Evolutionary conservation across 1,139 yeast genomes (phyloP).

Genomic region (Spathaspora sp.): DNA sequence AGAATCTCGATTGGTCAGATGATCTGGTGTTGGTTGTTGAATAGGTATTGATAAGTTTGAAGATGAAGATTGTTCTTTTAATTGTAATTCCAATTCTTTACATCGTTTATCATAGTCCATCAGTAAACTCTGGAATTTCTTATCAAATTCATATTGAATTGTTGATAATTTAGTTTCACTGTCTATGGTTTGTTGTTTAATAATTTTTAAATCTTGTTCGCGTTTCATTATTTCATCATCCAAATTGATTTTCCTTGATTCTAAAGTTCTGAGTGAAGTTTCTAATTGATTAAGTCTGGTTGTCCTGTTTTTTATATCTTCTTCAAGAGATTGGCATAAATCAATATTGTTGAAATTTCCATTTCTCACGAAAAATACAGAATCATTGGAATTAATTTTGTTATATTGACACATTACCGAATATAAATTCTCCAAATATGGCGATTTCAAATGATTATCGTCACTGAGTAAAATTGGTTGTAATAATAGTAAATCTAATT

Average conservation of each 20-base stretch:
- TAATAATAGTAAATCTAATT: constrained; percentile 70
- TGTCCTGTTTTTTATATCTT: constrained; percentile 22
- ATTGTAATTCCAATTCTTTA: constrained; percentile 11
- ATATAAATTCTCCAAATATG: constrained; percentile 83
- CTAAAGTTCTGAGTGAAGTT: constrained; percentile 22
- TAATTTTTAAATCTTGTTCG: constrained; percentile 8
- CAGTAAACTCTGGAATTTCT: constrained; percentile 9
- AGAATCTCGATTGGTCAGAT: constrained; percentile 14
- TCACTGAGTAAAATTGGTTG: constrained; percentile 89
- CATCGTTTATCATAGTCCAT: constrained; percentile 12
- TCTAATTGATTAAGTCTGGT: constrained; percentile 21
- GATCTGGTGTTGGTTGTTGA: constrained; percentile 13
- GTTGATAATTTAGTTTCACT: constrained; percentile 10
- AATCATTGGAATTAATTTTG: constrained; percentile 43
- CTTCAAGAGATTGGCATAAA: constrained; percentile 11
- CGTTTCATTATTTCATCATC: constrained; percentile 18
- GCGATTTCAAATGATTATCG: constrained; percentile 81
- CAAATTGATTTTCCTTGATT: constrained; percentile 20
- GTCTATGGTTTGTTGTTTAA: constrained; percentile 11
- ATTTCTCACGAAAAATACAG: constrained; percentile 36
- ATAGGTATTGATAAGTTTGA: constrained; percentile 12
- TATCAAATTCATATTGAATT: constrained; percentile 12
- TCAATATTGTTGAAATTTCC: background rate
- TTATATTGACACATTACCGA: constrained; percentile 73
- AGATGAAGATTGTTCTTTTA: constrained; percentile 7